Conservation (phyloP, 805 yeast genomes). For the Alloascoidea hylecoeti region DNA sequence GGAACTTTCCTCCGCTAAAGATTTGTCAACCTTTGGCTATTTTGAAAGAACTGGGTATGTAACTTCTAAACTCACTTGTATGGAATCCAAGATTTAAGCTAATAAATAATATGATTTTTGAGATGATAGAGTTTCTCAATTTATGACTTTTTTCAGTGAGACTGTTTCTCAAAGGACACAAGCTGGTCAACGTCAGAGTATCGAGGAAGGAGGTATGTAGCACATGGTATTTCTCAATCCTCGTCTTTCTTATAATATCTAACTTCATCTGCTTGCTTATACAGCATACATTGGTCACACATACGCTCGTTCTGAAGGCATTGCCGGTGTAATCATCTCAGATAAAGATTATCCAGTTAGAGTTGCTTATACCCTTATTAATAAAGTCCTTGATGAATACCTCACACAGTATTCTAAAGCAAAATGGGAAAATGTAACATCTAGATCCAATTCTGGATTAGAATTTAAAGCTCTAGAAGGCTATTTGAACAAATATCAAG, state of each 20-base stretch:
- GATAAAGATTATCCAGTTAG: slow-evolving; percentile 95
- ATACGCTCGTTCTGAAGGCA: slow-evolving; percentile 78
- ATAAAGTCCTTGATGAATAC: slow-evolving; percentile 86
- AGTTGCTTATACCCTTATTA: slow-evolving; percentile 87
- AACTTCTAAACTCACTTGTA: neutral
- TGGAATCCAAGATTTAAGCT: neutral
- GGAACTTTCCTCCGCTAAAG: slow-evolving; percentile 70
- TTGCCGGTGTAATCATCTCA: slow-evolving; percentile 82
- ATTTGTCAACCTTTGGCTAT: slow-evolving; percentile 74
- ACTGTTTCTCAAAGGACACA: slow-evolving; percentile 83
- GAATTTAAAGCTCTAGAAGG: slow-evolving; percentile 46
- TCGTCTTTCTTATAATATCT: no score
- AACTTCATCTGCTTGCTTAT: no score
- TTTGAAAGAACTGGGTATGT: slow-evolving; percentile 56
- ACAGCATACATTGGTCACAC: slow-evolving; percentile 76
- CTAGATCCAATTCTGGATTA: slow-evolving; percentile 27
- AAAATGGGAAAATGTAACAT: slow-evolving; percentile 47
- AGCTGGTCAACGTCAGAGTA: slow-evolving; percentile 85
- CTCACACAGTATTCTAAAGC: slow-evolving; percentile 63
- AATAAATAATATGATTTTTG: neutral
- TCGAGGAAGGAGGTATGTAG: slow-evolving; percentile 62
- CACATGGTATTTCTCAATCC: no score
- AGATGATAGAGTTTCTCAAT: slow-evolving; percentile 67
- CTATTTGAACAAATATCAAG: slow-evolving; percentile 79
- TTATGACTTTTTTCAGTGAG: slow-evolving; percentile 86